These are phyloP conservation scores for Aristolochia contorta DNA, from an alignment of 164 flowering plant genomes.

Conservation along the genomic window DNA sequence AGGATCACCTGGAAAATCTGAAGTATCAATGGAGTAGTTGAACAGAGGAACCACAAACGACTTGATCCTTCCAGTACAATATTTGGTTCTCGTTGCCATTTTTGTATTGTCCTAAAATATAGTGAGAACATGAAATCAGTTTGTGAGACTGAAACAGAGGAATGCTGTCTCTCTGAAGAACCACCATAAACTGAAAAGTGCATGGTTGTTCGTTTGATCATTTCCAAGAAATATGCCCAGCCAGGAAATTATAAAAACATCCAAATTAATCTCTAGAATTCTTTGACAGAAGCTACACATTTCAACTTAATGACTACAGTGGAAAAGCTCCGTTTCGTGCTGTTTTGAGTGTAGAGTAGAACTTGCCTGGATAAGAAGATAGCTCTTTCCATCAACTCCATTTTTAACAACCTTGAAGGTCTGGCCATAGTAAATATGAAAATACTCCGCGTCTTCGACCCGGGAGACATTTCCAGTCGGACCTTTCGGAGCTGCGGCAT, in stretches of 20 bases:
- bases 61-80: conserved; percentile 84
- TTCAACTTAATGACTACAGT: too few species aligned
- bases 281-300: too few species aligned
- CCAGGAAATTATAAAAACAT: too few species aligned
- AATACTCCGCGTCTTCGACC: conserved; percentile 61
- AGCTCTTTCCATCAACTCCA: conserved; percentile 70
- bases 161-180: too few species aligned
- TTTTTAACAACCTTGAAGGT: conserved; percentile 94
- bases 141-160: too few species aligned
- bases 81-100: conserved; percentile 71
- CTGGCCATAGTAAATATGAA: conserved; percentile 83
- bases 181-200: too few species aligned
- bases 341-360: neutral
- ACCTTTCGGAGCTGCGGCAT: conserved; percentile 12
- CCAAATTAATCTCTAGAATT: too few species aligned
- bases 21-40: conserved; percentile 58
- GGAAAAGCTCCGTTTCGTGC: too few species aligned
- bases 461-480: conserved; percentile 46
- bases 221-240: too few species aligned
- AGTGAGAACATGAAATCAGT: neutral
- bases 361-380: conserved; percentile 85
- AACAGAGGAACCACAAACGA: conserved; percentile 74
- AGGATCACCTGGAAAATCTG: conserved; percentile 51
- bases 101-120: conserved; percentile 47
- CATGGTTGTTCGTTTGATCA: too few species aligned